Base-by-base conservation (phyloP, 148 eudicot genomes). In the Diospyros lotus region DNA sequence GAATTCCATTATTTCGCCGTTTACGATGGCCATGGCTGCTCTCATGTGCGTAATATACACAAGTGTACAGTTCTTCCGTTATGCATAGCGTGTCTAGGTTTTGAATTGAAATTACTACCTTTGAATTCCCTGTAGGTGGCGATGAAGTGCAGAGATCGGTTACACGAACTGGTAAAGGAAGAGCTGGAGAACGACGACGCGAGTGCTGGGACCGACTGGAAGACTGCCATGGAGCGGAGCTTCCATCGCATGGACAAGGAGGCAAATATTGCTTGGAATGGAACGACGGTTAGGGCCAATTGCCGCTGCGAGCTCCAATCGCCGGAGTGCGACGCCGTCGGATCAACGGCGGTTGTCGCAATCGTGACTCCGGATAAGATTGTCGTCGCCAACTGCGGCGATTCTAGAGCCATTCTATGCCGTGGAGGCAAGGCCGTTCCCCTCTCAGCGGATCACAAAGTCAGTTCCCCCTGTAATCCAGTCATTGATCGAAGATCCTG, bases 1-100 rank as follows among this genome's bases (percentile, higher is more conserved):
- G 81, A 74, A 1, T 76, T 80, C 38, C 94, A 92, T 78, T 92
- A 85, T 75, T 92, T 82, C 68, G 97, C 84, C 51, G 94, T 92
- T 61, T 92, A 89, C 71, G 97, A 92, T 64, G 97, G 97, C 58
- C 97, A 92, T 53, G 94, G 97, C 2, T 92, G 97, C 78, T 92
- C 97, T 80, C 97, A 92, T 66, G 97, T 88, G 83, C 1, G 83
- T 77, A 51, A 11, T 50, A 11, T 61, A 5, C 9, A 1, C 0
- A 62, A 11, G 38, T 54, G 10, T 9, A 38, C 3, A 61, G 42
- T 8, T 71, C 4, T 3, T 7, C 40, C 1, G 4, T 28, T 9
- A n/a, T 5, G 48, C 43, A 14, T 28, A 28, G 44, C 8, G 18
- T 8, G 41, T 71, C 38, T 71, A 50, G 51, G 3, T 43, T 53